Evolutionary conservation across 2,329 filamentous ascomycete species (phyloP).

Genomic region (Aaosphaeria pasadenensis): DNA sequence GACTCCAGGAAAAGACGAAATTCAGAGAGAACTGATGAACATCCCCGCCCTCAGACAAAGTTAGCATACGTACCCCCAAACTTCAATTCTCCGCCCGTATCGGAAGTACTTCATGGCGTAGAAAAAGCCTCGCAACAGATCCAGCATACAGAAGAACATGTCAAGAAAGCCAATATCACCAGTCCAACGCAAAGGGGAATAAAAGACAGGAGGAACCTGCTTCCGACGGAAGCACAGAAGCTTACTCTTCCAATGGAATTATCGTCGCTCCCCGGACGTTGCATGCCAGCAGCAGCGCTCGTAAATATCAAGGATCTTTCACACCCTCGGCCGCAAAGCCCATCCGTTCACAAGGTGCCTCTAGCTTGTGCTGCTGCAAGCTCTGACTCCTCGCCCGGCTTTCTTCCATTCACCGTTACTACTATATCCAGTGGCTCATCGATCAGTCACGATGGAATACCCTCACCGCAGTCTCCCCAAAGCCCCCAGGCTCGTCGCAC

Average conservation of each 20-base stretch:
- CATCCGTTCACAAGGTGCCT: too few species aligned
- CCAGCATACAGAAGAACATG: not conserved
- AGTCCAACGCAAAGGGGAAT: conserved; percentile 5
- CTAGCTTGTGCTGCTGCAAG: too few species aligned
- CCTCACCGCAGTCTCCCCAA: too few species aligned
- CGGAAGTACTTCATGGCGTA: not conserved
- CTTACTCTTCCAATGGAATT: conserved; percentile 18
- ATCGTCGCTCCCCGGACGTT: too few species aligned
- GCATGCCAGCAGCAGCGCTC: too few species aligned
- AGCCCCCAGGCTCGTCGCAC: too few species aligned
- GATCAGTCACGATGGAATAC: too few species aligned
- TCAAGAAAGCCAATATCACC: not conserved
- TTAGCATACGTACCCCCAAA: not conserved
- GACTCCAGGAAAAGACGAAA: not conserved
- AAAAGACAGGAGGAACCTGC: conserved; percentile 26
- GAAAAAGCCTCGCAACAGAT: not conserved
- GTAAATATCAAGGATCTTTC: too few species aligned
- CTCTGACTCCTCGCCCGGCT: too few species aligned
- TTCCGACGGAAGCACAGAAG: conserved; percentile 14
- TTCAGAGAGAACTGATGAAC: not conserved
- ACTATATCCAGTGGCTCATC: too few species aligned
- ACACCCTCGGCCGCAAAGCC: too few species aligned
- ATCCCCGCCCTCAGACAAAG: not conserved
- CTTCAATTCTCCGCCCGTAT: not conserved
- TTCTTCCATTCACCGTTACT: too few species aligned